A percentile compares a stretch with the other conserved stretches of the same genome.
phyloP scores from a whole-genome alignment of 2,329 filamentous ascomycete genomes.

The Bimuria novae-zelandiae region DNA sequence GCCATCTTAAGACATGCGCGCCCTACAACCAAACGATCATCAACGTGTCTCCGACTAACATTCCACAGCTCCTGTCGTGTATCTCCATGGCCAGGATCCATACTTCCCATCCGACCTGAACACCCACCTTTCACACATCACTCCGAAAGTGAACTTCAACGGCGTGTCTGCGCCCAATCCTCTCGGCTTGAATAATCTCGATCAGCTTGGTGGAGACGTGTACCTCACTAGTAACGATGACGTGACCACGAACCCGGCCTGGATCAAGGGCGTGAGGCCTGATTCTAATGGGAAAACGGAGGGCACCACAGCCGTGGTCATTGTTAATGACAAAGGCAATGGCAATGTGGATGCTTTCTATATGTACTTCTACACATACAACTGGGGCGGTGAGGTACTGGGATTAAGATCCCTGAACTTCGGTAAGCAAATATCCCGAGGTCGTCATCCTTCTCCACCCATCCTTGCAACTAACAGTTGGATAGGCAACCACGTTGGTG shows the following conservation, averaged over 20 bases:
- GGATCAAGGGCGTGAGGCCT: conserved; percentile 59
- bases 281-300: conserved; percentile 56
- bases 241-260: conserved; percentile 47
- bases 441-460: not conserved
- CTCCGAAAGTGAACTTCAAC: conserved; percentile 45
- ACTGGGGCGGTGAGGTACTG: conserved; percentile 58
- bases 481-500: conserved; percentile 63
- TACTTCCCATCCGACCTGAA: conserved; percentile 52
- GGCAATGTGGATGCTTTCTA: conserved; percentile 64
- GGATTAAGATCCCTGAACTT: conserved; percentile 49
- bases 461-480: not conserved
- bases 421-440: conserved; percentile 28
- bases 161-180: conserved; percentile 42
- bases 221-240: conserved; percentile 53
- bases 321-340: conserved; percentile 62
- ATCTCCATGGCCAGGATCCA: conserved; percentile 49
- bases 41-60: conserved; percentile 15
- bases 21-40: not conserved
- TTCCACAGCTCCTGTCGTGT: conserved; percentile 49
- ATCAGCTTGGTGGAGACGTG: conserved; percentile 48
- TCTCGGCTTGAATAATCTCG: conserved; percentile 50
- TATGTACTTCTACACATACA: conserved; percentile 66
- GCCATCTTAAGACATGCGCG: not conserved
- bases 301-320: conserved; percentile 57
- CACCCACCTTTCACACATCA: conserved; percentile 48